A percentile compares a stretch with the other conserved stretches of the same genome.
These are phyloP conservation scores for Fusarium albidum DNA, from an alignment of 2,329 filamentous ascomycete genomes.

Conservation along the genomic window DNA sequence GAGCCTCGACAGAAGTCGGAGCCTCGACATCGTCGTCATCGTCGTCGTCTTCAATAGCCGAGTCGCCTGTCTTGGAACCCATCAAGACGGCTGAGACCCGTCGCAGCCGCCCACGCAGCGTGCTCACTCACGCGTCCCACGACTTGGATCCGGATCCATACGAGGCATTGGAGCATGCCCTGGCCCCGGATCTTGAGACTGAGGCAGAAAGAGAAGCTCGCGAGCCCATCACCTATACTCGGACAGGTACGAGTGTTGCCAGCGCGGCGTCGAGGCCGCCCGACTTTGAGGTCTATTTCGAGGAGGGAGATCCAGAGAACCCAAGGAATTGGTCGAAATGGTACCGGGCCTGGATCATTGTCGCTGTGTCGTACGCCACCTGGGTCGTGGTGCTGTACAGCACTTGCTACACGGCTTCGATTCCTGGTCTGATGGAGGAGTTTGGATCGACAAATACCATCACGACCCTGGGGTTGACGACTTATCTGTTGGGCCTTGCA, in stretches of 20 bases:
- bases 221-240: constrained; percentile 56
- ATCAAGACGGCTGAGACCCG: constrained; percentile 37
- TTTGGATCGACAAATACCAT: constrained; percentile 68
- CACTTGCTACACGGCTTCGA: constrained; percentile 79
- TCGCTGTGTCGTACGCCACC: constrained; percentile 55
- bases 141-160: constrained; percentile 44
- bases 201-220: constrained; percentile 50
- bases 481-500: constrained; percentile 79
- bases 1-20: constrained; percentile 22
- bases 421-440: constrained; percentile 72
- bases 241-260: constrained; percentile 52
- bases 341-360: constrained; percentile 53
- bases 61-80: constrained; percentile 37
- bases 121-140: constrained; percentile 18
- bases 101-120: constrained; percentile 25
- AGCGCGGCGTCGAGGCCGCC: constrained; percentile 56
- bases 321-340: constrained; percentile 73
- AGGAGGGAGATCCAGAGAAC: constrained; percentile 68
- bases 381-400: constrained; percentile 74
- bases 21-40: constrained; percentile 23
- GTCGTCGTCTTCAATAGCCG: constrained; percentile 20
- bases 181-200: constrained; percentile 48
- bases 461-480: constrained; percentile 79
- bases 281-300: constrained; percentile 78
- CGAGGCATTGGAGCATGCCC: constrained; percentile 49